Conservation (phyloP, 73 alveolate genomes). For the Paramecium octaurelia region DNA sequence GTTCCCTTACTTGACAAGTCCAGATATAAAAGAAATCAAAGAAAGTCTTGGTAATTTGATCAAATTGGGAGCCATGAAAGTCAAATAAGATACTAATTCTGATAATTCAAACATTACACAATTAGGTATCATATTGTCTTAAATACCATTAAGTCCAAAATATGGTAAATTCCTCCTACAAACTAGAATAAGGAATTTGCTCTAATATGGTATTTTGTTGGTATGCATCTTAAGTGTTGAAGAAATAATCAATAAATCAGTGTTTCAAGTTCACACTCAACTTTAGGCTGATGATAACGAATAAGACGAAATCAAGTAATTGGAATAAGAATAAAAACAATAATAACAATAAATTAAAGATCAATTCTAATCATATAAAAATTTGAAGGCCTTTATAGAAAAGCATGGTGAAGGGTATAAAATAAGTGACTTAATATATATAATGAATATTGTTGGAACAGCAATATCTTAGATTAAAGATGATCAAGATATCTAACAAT, state of each 20-base stretch:
- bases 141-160: slow-evolving; percentile 93
- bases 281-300: neutral
- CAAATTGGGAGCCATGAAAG: slow-evolving; percentile 81
- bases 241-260: slow-evolving; percentile 38
- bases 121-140: slow-evolving; percentile 84
- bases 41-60: slow-evolving; percentile 79
- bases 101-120: slow-evolving; percentile 89
- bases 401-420: neutral
- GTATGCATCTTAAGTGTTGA: slow-evolving; percentile 56
- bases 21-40: slow-evolving; percentile 72
- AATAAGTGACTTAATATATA: slow-evolving; percentile 31
- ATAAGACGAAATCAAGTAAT: neutral
- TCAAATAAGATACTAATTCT: slow-evolving; percentile 65
- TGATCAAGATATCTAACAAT: slow-evolving; percentile 20
- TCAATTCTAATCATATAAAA: neutral
- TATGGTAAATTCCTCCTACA: slow-evolving; percentile 88
- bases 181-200: slow-evolving; percentile 53
- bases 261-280: neutral
- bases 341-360: slow-evolving; percentile 27
- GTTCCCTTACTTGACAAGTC: slow-evolving; percentile 93
- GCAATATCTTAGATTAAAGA: slow-evolving; percentile 10
- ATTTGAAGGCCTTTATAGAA: neutral
- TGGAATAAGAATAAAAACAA: slow-evolving; percentile 1
- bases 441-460: slow-evolving; percentile 56
- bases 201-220: slow-evolving; percentile 25